Evolutionary conservation across 148 eudicot species (phyloP).

Genomic region (Cornus controversa): DNA sequence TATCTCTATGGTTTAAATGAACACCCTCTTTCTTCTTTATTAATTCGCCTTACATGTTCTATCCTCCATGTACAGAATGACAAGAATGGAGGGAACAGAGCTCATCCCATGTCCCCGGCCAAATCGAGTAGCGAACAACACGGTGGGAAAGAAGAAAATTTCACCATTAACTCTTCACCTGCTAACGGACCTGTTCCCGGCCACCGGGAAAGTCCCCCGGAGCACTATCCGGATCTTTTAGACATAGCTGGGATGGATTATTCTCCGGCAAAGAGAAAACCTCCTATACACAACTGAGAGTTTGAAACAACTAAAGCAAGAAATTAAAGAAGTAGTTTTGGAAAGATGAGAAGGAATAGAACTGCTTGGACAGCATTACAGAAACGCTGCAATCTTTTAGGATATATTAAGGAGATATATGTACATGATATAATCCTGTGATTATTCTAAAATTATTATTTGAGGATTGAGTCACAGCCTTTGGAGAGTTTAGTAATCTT

Average conservation of each 20-base stretch:
- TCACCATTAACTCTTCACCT: constrained; percentile 16
- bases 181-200: constrained; percentile 10
- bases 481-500: neutral
- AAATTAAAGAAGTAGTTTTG: constrained; percentile 10
- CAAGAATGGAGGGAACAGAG: constrained; percentile 12
- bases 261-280: constrained; percentile 60
- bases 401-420: constrained; percentile 26
- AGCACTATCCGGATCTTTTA: constrained; percentile 25
- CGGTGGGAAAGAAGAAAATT: constrained; percentile 14
- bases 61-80: constrained; percentile 22
- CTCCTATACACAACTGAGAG: constrained; percentile 53
- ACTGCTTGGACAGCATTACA: constrained; percentile 45
- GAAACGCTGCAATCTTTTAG: constrained; percentile 46
- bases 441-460: constrained; percentile 9
- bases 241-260: constrained; percentile 71
- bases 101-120: neutral
- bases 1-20: neutral
- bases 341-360: constrained; percentile 8
- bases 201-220: constrained; percentile 16
- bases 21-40: neutral
- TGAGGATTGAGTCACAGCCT: constrained; percentile 24
- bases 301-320: no score
- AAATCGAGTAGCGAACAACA: constrained; percentile 1
- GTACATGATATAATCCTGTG: constrained; percentile 20
- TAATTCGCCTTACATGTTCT: neutral